A percentile compares a stretch with the other conserved stretches of the same genome.
phyloP scores from a whole-genome alignment of 2,329 filamentous ascomycete species.

The Hawksworthiomyces lignivorus region DNA sequence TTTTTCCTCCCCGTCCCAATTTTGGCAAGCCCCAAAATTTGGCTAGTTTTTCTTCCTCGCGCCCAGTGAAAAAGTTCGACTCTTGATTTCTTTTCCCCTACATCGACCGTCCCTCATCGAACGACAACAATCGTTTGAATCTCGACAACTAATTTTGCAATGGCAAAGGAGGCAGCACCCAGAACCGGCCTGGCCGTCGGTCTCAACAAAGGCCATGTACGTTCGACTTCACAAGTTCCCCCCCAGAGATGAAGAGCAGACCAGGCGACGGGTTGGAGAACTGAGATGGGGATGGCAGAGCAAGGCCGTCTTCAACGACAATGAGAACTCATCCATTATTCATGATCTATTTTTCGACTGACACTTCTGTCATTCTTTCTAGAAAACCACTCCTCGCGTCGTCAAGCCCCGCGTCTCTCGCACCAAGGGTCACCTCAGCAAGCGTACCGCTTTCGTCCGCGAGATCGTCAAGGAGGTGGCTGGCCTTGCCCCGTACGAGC shows the following conservation, averaged over 20 bases:
- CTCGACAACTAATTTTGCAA: conserved; percentile 22
- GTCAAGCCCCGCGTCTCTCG: conserved; percentile 71
- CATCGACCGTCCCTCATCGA: too few species aligned
- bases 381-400: conserved; percentile 79
- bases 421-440: conserved; percentile 93
- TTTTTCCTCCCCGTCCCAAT: not conserved
- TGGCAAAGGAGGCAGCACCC: conserved; percentile 53
- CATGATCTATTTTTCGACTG: too few species aligned
- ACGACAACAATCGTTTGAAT: conserved; percentile 17
- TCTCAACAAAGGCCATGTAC: conserved; percentile 41
- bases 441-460: conserved; percentile 93
- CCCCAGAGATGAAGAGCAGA: not conserved
- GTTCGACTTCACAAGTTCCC: conserved; percentile 2
- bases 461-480: conserved; percentile 98
- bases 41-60: not conserved
- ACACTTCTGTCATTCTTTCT: conserved; percentile 26
- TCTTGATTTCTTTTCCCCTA: not conserved
- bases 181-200: conserved; percentile 53
- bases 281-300: too few species aligned
- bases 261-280: not conserved
- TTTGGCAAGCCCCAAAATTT: not conserved
- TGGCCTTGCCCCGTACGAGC: conserved; percentile 92
- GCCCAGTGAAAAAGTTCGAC: not conserved
- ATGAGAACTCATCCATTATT: too few species aligned
- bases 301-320: too few species aligned